Evolutionary conservation across 2,329 filamentous ascomycete species (phyloP), one percentile per base, ranked within the genome.

Genomic region (Colletotrichum sp.): DNA sequence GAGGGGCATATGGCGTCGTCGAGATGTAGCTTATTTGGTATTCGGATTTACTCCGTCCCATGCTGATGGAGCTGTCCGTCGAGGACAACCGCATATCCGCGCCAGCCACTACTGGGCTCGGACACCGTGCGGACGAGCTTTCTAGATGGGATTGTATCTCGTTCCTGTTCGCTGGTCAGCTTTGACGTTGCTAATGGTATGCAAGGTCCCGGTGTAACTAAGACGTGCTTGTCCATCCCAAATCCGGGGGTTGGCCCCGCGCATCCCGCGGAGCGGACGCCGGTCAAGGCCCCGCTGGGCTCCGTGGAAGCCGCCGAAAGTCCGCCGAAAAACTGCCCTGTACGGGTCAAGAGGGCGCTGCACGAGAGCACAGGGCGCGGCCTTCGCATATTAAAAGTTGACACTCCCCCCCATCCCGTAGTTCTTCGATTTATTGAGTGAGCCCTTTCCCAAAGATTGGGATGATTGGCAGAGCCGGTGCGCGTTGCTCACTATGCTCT

Each of bases 391-490:
- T 49, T n/a, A n/a, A 21, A 49, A 21, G 18, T 21, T 2, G 44
- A 49, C 44, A 21, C 44, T 13, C 3, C 18, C 30, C 39, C 18
- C 32, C 32, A 34, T 34, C 32, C 32, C 32, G 32, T 34, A 15
- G 13, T 34, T 4, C 3, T 7, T 34, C 13, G 32, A 34, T 15
- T 4, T 34, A 4, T 34, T 34, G 32, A 34, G 32, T 34, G 13
- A 34, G 32, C 15, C 7, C 34, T 16, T 36, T 36, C 34, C 15
- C 6, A 16, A 36, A 8, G 15, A 36, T 36, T 36, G 15, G 34
- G 7, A 16, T 0, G 1, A 8, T 36, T 8, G 15, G 34, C 34
- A 8, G 1, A 1, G 0, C 34, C 34, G 7, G 34, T 8, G 6
- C 34, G 34, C 13, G 13, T 34, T 15, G 32, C 32, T 34, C 34